Evolutionary conservation across 2,329 filamentous ascomycete species (phyloP), one percentile per base, ranked within the genome.

Genomic region (Endothia cerciana): DNA sequence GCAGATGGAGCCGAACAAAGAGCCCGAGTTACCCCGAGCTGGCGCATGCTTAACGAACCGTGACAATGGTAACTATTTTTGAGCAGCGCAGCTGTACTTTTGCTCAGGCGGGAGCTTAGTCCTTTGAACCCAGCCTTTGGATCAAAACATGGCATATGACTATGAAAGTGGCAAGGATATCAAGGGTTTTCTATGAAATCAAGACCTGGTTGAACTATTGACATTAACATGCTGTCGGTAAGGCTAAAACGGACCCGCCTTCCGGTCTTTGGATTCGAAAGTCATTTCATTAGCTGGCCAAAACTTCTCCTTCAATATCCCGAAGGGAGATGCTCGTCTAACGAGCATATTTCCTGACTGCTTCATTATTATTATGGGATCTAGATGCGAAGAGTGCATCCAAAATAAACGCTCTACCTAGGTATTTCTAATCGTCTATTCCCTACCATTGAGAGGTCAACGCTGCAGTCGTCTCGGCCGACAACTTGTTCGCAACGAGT

Each of bases 381-480:
- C n/a, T n/a, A n/a, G n/a, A n/a, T n/a, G n/a, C n/a, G n/a, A n/a
- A n/a, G n/a, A n/a, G n/a, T n/a, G n/a, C n/a, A n/a, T n/a, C n/a
- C n/a, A n/a, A n/a, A n/a, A n/a, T n/a, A n/a, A n/a, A n/a, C n/a
- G n/a, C n/a, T n/a, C n/a, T n/a, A n/a, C n/a, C n/a, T n/a, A n/a
- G n/a, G n/a, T n/a, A n/a, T n/a, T n/a, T n/a, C n/a, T n/a, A n/a
- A n/a, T n/a, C n/a, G n/a, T n/a, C n/a, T n/a, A n/a, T n/a, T n/a
- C n/a, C n/a, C 8, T 38, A 61, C 59, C 59, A 61, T 22, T 61
- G 59, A 4, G 51, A 56, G 5, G 10, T 56, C 51, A 57, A 45
- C 3, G 49, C 36, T 33, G 51, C 60, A 22, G 60, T 51, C 6
- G 30, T 17, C 36, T 45, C 51, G 4, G 51, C n/a, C 6, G 60